phyloP scores from a whole-genome alignment of 371 early-diverging fungal species.

The Zychaea mexicana region DNA sequence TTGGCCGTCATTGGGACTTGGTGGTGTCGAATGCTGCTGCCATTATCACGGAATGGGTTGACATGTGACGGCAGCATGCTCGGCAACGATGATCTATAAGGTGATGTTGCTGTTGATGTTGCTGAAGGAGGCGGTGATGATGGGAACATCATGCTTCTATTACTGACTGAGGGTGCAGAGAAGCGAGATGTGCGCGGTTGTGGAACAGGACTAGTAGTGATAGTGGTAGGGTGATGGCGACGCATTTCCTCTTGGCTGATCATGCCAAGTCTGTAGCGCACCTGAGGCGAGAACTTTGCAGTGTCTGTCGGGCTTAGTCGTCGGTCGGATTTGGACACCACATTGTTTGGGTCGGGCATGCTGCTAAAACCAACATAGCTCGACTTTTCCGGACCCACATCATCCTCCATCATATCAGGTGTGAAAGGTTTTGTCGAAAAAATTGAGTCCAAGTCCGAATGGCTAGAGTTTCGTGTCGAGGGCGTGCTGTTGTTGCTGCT shows the following conservation, averaged over 20 bases:
- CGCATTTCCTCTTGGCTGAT: constrained; percentile 1
- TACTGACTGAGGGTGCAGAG: constrained; percentile 29
- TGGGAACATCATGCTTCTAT: constrained; percentile 22
- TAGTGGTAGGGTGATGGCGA: not conserved
- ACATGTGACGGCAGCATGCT: constrained; percentile 6
- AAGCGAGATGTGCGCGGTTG: constrained; percentile 32
- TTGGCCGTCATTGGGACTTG: constrained; percentile 32
- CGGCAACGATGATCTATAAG: constrained; percentile 13
- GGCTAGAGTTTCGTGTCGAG: constrained; percentile 29
- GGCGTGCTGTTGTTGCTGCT: constrained; percentile 17
- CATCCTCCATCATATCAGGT: constrained; percentile 19
- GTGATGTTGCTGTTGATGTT: too few species aligned
- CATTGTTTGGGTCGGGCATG: not conserved
- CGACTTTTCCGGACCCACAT: constrained; percentile 17
- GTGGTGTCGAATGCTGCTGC: constrained; percentile 19
- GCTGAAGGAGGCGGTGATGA: constrained; percentile 16
- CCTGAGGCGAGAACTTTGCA: constrained; percentile 21
- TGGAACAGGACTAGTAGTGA: too few species aligned
- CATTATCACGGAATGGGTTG: not conserved
- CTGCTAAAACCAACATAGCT: constrained; percentile 1
- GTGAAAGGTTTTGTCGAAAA: constrained; percentile 14
- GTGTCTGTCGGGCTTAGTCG: not conserved
- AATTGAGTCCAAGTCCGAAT: constrained; percentile 32
- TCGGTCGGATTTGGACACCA: not conserved
- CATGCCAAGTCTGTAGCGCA: constrained; percentile 25